Conservation (phyloP, 1,284 basidiomycete genomes). For the Rhodotorula sp. region DNA sequence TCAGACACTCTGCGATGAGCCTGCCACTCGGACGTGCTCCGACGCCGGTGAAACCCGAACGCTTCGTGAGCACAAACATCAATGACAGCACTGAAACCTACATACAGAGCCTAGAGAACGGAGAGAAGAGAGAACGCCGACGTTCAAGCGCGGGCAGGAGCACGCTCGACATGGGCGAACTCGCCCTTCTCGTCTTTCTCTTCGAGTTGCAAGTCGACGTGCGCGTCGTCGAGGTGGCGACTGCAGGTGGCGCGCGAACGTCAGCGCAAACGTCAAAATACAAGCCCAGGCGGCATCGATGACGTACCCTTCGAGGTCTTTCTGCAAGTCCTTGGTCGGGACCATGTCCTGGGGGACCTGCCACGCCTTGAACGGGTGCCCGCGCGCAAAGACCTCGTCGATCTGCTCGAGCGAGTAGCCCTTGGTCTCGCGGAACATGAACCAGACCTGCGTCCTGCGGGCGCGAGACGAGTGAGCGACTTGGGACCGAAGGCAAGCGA, state of each 20-base stretch:
- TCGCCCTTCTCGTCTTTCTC: background rate
- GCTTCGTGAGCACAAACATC: too few relatives aligned
- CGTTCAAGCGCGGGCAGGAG: background rate
- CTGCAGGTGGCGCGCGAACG: background rate
- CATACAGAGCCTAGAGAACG: too few relatives aligned
- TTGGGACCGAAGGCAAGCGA: too few relatives aligned
- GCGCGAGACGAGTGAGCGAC: too few relatives aligned
- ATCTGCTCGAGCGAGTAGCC: conserved; percentile 52
- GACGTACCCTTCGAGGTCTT: conserved; percentile 1
- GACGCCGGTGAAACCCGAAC: too few relatives aligned
- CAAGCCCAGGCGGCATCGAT: background rate
- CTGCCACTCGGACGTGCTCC: too few relatives aligned
- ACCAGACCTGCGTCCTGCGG: conserved; percentile 56
- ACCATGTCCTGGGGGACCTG: background rate
- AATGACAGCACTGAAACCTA: too few relatives aligned
- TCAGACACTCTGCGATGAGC: too few relatives aligned
- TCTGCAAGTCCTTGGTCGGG: background rate
- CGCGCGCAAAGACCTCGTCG: conserved; percentile 55
- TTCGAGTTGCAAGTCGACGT: background rate
- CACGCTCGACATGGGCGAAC: background rate
- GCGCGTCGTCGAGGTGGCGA: background rate
- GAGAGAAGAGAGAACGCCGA: too few relatives aligned
- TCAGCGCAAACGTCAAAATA: background rate
- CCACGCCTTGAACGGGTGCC: conserved; percentile 5
- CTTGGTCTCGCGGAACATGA: conserved; percentile 55